These are phyloP conservation scores for Diaporthe citrichinensis DNA, from an alignment of 2,329 filamentous ascomycete species.

Conservation along the genomic window DNA sequence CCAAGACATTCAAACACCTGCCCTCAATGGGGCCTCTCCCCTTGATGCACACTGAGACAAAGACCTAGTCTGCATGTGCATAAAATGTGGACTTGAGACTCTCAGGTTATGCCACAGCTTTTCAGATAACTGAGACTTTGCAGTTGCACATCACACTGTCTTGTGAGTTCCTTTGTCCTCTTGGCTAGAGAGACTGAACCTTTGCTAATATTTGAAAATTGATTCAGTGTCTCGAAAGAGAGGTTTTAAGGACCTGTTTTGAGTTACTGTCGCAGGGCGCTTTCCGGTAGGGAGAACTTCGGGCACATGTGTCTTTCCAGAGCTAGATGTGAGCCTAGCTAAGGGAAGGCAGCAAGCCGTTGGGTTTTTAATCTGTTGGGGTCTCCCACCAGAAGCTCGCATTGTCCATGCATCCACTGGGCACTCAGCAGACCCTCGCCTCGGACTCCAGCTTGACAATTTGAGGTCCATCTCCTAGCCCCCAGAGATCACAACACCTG, in stretches of 20 bases:
- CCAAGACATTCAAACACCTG: too few relatives aligned
- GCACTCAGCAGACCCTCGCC: background rate
- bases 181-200: background rate
- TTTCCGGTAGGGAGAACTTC: too few relatives aligned
- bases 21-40: too few relatives aligned
- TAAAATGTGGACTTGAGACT: background rate
- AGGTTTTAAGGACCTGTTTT: background rate
- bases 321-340: background rate
- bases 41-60: too few relatives aligned
- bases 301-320: too few relatives aligned
- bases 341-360: background rate
- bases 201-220: background rate
- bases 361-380: background rate
- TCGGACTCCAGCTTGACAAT: too few relatives aligned
- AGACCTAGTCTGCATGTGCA: too few relatives aligned
- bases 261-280: too few relatives aligned
- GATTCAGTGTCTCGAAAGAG: background rate
- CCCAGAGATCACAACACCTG: background rate
- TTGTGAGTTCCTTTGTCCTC: background rate
- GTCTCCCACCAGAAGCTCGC: background rate
- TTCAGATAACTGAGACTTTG: too few relatives aligned
- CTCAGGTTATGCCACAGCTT: background rate
- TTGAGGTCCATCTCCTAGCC: background rate
- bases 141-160: background rate
- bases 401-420: background rate